Base-by-base conservation (phyloP, 2,329 filamentous ascomycete genomes). In the Corniculantispora saksenae region DNA sequence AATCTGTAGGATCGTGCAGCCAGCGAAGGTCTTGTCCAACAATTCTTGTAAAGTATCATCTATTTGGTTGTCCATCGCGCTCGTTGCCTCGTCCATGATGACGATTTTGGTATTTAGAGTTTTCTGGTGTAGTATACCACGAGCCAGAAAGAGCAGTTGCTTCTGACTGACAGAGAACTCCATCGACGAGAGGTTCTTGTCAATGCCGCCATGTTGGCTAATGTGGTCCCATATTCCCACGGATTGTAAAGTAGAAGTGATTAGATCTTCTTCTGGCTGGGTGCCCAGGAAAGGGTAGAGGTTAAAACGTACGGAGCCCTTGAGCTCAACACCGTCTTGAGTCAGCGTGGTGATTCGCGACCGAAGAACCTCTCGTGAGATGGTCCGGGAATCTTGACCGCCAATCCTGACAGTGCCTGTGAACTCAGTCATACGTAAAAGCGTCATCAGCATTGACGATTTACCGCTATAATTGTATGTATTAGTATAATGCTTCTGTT, bases 311-410 rank as follows among this genome's bases (percentile, higher is more conserved):
- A 84, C 71, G 2, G 74, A 78, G n/a, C 78, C 80, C 2, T 76
- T 75, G 8, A 83, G 72, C 6, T 80, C 72, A 54, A 82, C 75
- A 0, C 80, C 74, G 35, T 84, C 81, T 72, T 84, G 82, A 0
- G 81, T 79, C 6, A 84, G 70, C 3, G 77, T 76, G 25, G 79
- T 77, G 13, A 84, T 73, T 2, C 76, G 71, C 2, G 74, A 72
- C 38, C 82, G 80, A 15, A 83, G 72, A 0, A 71, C 70, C 53
- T 80, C 72, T 29, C 77, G 79, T 1, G 78, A 75, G 1, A 83
- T 68, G 9, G 68, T 73, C 1, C 74, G 69, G 17, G 83, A 72
- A 38, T 81, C 77, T 3, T 80, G 63, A 0, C 74, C 76, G 63
- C 83, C 81, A 21, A 85, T 75, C 1, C 65, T 70, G 45, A 84